A percentile compares a stretch with the other conserved stretches of the same genome.
phyloP scores from a whole-genome alignment of 495 filamentous ascomycete genomes.

The Annulohypoxylon nitens region DNA sequence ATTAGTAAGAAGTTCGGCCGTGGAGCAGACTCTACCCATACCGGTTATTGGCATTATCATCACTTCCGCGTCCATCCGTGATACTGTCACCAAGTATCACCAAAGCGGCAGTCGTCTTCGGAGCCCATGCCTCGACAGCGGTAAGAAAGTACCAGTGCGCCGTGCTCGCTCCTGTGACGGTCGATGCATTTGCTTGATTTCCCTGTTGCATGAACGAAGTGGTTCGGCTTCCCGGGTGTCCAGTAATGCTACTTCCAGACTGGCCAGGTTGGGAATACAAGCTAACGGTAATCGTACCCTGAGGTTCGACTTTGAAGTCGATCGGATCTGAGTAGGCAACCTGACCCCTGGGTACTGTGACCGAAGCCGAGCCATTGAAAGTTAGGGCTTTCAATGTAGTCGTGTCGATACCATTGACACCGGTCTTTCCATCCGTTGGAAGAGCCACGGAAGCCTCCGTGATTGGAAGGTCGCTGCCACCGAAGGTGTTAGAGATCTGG shows the following conservation, averaged over 20 bases:
- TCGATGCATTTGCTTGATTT: constrained; percentile 63
- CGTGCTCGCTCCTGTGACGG: constrained; percentile 59
- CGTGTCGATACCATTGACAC: constrained; percentile 65
- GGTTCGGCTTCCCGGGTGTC: constrained; percentile 77
- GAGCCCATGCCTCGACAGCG: constrained; percentile 69
- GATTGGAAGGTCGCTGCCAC: constrained; percentile 70
- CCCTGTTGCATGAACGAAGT: constrained; percentile 70
- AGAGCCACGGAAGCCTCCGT: constrained; percentile 70
- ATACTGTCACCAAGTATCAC: constrained; percentile 80
- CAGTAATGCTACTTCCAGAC: constrained; percentile 68
- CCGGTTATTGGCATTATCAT: constrained; percentile 74
- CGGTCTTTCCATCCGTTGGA: constrained; percentile 63
- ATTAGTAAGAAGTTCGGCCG: constrained; percentile 18
- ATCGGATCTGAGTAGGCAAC: constrained; percentile 75
- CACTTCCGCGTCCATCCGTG: constrained; percentile 76
- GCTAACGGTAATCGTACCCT: constrained; percentile 67
- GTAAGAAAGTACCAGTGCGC: constrained; percentile 73
- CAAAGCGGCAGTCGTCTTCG: constrained; percentile 60
- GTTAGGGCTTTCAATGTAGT: constrained; percentile 65
- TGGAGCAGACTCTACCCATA: constrained; percentile 45
- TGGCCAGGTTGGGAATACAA: constrained; percentile 72
- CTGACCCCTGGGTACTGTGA: constrained; percentile 69
- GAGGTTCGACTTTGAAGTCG: constrained; percentile 62
- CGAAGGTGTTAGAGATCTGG: constrained; percentile 77
- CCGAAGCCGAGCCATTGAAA: constrained; percentile 65